Evolutionary conservation across 805 yeast species (phyloP), one percentile per base, ranked within the genome.

Genomic region (Pichia thaimueangensis): DNA sequence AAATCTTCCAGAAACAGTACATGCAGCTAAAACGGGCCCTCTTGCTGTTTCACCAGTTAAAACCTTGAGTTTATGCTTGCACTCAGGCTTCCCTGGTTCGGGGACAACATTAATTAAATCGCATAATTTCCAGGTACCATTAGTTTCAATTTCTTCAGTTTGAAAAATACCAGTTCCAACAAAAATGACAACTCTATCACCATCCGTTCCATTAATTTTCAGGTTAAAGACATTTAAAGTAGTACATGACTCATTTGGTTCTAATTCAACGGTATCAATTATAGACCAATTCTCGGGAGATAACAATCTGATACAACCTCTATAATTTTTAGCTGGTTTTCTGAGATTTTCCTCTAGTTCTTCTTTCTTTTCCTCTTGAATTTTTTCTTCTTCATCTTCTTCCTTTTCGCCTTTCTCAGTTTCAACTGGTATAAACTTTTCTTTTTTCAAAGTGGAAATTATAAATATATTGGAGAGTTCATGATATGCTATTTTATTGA

Each of bases 81-180:
- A 80, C 50, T 87, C 95, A 0, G 96, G 96, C 45, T 72, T 74
- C 0, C 82, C 88, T 1, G 91, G 91, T 55, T 87, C 96, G 0
- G 96, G 96, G 49, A 86, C 86, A 58, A 88, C 82, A 45, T 81
- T 88, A 42, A 83, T 80, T 24, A 85, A 70, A 49, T 88, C 95
- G 54, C 67, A 80, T 1, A 89, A 65, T 44, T 77, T 76, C 62
- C 86, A 83, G 1, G 80, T 68, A 0, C 98, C 98, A 53, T 78
- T 76, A 0, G 94, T 75, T 4, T 86, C 74, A 45, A 82, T 64
- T 62, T 88, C 96, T 57, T 91, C 98, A 45, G 80, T 78, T 45
- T 91, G 71, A 40, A 79, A 73, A 42, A 72, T 68, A 0, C 93
- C 83, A 2, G 89, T 76, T 2, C 97, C 97, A n/a, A 82, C 68